phyloP scores from a whole-genome alignment of 2,329 filamentous ascomycete genomes.

The Fusarium foetens region DNA sequence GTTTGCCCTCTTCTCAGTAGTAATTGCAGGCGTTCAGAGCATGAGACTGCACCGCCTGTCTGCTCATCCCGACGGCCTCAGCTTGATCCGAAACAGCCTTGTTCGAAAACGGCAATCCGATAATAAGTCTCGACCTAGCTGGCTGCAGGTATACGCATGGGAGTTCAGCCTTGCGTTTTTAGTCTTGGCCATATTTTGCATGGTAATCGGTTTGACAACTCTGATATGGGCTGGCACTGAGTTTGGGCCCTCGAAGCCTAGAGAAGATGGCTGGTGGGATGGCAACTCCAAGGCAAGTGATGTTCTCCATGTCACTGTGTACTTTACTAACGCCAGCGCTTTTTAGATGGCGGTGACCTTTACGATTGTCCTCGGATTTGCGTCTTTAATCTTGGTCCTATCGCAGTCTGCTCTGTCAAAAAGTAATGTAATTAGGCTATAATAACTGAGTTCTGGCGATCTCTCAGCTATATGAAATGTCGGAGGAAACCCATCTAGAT shows the following conservation, averaged over 20 bases:
- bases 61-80: neutral
- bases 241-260: neutral
- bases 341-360: neutral
- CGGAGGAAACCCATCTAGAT: accelerated
- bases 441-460: accelerated
- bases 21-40: neutral
- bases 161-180: neutral
- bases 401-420: neutral
- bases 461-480: accelerated
- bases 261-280: neutral
- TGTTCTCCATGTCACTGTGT: accelerated
- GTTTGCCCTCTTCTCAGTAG: neutral
- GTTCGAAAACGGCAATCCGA: neutral
- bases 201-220: neutral
- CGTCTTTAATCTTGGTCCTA: neutral
- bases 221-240: neutral
- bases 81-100: neutral
- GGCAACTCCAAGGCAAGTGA: neutral
- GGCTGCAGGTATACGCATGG: neutral
- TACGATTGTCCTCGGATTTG: neutral
- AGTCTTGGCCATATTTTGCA: neutral
- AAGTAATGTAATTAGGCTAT: neutral
- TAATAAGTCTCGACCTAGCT: neutral
- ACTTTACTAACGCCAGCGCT: accelerated
- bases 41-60: neutral